Conservation (phyloP, 768 basidiomycete species). For the Pholiota molesta region DNA sequence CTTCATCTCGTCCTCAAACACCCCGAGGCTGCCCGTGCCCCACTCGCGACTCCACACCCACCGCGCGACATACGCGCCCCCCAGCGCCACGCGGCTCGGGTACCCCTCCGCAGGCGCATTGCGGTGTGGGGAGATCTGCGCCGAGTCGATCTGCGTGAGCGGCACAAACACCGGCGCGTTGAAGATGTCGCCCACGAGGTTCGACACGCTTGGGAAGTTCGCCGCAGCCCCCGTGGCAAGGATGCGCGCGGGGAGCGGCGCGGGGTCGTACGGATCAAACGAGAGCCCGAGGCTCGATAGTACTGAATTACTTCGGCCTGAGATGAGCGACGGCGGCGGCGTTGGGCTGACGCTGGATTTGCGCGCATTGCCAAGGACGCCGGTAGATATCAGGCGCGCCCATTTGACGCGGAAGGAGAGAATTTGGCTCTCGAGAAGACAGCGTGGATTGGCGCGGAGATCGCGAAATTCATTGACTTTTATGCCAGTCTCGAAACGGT, state of each 20-base stretch:
- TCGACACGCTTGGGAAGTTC: constrained; percentile 82
- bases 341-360: constrained; percentile 36
- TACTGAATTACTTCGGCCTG: constrained; percentile 27
- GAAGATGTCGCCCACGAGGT: constrained; percentile 81
- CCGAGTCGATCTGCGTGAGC: constrained; percentile 74
- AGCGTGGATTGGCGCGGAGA: constrained; percentile 85
- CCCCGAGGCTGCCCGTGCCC: constrained; percentile 51
- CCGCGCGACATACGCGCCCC: constrained; percentile 77
- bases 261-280: constrained; percentile 80
- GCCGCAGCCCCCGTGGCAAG: constrained; percentile 80
- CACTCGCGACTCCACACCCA: constrained; percentile 85
- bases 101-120: constrained; percentile 74
- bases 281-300: constrained; percentile 60
- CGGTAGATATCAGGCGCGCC: constrained; percentile 71
- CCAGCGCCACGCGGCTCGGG: constrained; percentile 70
- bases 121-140: constrained; percentile 70
- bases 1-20: constrained; percentile 81
- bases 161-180: constrained; percentile 82
- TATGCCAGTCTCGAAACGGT: constrained; percentile 85
- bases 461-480: constrained; percentile 90
- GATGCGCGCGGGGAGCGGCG: constrained; percentile 64
- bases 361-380: constrained; percentile 57
- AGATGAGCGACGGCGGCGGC: constrained; percentile 32
- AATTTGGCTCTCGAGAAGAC: constrained; percentile 80
- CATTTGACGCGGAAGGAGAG: constrained; percentile 84